A percentile compares a stretch with the other conserved stretches of the same genome.
Conservation (phyloP, 106 monocot species). For the Acanthochlamys bracteata region DNA sequence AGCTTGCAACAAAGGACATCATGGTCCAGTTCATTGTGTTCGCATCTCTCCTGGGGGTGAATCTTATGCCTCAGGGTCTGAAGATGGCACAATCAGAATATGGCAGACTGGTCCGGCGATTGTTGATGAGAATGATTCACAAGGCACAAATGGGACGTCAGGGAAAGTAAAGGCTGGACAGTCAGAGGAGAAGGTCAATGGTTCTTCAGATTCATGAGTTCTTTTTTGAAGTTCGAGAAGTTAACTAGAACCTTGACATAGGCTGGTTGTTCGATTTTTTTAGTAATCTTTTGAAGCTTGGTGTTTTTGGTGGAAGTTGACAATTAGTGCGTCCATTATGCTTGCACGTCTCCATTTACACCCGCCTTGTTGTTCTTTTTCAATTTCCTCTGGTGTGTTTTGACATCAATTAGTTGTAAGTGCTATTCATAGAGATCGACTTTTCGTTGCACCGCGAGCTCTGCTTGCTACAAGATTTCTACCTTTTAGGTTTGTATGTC, state of each 20-base stretch:
- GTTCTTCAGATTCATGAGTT: not conserved
- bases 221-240: not conserved
- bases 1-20: constrained; percentile 99
- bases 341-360: not conserved
- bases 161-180: constrained; percentile 34
- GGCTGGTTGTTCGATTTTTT: not conserved
- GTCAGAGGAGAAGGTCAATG: constrained; percentile 22
- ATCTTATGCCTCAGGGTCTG: constrained; percentile 92
- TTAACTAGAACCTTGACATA: not conserved
- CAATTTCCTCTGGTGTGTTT: not conserved
- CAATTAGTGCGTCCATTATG: not conserved
- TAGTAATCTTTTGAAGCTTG: too few species aligned
- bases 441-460: too few species aligned
- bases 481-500: too few species aligned
- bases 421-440: too few species aligned
- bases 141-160: constrained; percentile 17
- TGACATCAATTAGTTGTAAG: too few species aligned
- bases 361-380: not conserved
- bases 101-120: constrained; percentile 56
- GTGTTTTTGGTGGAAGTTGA: not conserved
- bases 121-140: constrained; percentile 33
- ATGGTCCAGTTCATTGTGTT: constrained; percentile 92
- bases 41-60: constrained; percentile 89
- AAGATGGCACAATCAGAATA: constrained; percentile 95
- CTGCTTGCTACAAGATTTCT: too few species aligned